Base-by-base conservation (phyloP, 345 rosid genomes). In the Boechera retrofracta region DNA sequence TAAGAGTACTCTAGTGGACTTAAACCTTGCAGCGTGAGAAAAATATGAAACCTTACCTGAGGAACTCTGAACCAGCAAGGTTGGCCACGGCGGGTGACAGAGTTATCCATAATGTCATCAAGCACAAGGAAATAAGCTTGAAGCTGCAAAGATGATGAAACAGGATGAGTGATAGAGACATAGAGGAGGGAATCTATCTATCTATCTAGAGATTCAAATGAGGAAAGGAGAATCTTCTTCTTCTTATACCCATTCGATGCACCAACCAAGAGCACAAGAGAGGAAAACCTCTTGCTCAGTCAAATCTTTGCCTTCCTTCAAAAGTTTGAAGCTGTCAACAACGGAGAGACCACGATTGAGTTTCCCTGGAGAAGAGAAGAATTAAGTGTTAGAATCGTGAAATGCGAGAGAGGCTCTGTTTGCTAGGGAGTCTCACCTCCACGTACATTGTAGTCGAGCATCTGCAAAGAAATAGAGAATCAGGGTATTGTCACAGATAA, bases 321-420 rank as follows among this genome's bases (percentile, higher is more conserved):
- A 73, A 75, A 86, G 76, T 64, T 84, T 85, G 86, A 84, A 87
- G 83, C 92, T 89, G 79, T 90, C 96, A 72, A 90, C 81, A 18
- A 95, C 98, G 56, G 97, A 95, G 66, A 92, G 86, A 21, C 99
- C 98, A n/a, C 99, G 80, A 48, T 95, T 95, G 72, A 95, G 85
- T 83, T 91, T 92, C 69, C 98, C 98, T 91, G 88, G 16, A 53
- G 67, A 73, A 79, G 56, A 41, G 12, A 38, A 65, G 12, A 11
- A 13, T 16, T 31, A 48, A 2, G n/a, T 5, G 9, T 32, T 11
- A 60, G 7, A 44, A 57, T 39, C n/a, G 55, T 69, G 59, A 13
- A 44, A 45, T 5, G 38, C 2, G 28, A 9, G 69, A 7, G 42
- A 15, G 42, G 36, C 5, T 59, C 2, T 60, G 58, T 53, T 2